These are phyloP conservation scores for Prosopis cineraria DNA, from an alignment of 306 rosid species.

Conservation along the genomic window DNA sequence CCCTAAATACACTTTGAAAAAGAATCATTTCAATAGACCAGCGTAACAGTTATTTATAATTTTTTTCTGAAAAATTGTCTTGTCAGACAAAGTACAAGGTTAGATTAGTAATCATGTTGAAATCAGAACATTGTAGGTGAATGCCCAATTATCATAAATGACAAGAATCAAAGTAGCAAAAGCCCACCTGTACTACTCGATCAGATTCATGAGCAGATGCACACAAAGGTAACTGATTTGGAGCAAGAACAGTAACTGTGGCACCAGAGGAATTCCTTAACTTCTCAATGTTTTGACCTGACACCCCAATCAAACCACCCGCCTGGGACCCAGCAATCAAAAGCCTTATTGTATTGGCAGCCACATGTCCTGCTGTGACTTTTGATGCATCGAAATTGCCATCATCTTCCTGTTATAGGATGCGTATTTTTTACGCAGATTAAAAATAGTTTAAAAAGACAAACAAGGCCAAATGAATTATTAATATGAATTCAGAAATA, in stretches of 20 bases:
- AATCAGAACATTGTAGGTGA: constrained; percentile 7
- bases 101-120: background rate
- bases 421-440: constrained; percentile 4
- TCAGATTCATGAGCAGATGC: constrained; percentile 99
- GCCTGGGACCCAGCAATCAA: constrained; percentile 97
- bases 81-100: background rate
- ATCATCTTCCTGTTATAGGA: constrained; percentile 75
- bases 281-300: constrained; percentile 92
- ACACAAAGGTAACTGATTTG: constrained; percentile 85
- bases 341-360: constrained; percentile 92
- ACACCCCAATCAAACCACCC: constrained; percentile 86
- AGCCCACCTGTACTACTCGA: constrained; percentile 87
- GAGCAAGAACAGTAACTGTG: constrained; percentile 71
- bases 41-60: background rate
- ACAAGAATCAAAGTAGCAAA: constrained; percentile 13
- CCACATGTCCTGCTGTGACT: constrained; percentile 81
- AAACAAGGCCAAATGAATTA: constrained; percentile 7
- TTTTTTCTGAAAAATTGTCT: background rate
- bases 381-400: constrained; percentile 60
- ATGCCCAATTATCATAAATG: constrained; percentile 3
- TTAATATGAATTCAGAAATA: background rate
- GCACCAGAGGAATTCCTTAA: constrained; percentile 91
- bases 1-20: background rate
- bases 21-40: background rate
- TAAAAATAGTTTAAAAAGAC: constrained; percentile 16